These are phyloP conservation scores for Waltergamsia citrina DNA, from an alignment of 2,329 filamentous ascomycete species.

Conservation along the genomic window DNA sequence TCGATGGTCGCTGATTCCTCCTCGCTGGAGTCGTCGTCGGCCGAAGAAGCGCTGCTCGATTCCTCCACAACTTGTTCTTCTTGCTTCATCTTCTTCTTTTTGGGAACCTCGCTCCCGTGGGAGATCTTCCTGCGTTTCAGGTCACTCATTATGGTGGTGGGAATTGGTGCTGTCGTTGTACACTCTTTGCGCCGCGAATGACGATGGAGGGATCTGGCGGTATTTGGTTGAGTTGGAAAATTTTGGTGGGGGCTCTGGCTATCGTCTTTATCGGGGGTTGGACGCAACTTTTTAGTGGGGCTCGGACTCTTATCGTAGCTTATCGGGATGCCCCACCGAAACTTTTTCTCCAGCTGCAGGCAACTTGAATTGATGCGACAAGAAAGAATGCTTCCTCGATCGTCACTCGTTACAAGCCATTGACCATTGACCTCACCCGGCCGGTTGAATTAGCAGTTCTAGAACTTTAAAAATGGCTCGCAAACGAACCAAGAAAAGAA, in stretches of 20 bases:
- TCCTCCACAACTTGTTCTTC: background rate
- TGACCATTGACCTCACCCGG: too few relatives aligned
- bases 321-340: constrained; percentile 3
- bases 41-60: background rate
- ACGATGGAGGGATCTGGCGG: background rate
- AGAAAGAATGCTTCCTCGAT: background rate
- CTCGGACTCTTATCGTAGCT: too few relatives aligned
- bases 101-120: constrained; percentile 8
- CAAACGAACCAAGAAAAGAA: constrained; percentile 78
- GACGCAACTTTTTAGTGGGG: too few relatives aligned
- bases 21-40: constrained; percentile 7
- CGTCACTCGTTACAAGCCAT: constrained; percentile 2
- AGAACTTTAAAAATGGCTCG: constrained; percentile 78
- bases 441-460: too few relatives aligned
- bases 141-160: constrained; percentile 18
- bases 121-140: constrained; percentile 31
- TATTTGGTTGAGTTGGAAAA: constrained; percentile 1
- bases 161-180: background rate
- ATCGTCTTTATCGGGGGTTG: background rate
- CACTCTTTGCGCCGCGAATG: background rate
- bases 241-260: constrained; percentile 6
- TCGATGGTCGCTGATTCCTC: constrained; percentile 23
- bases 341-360: constrained; percentile 1
- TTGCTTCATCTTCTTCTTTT: constrained; percentile 8
- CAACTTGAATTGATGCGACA: background rate